Base-by-base conservation (phyloP, 2,329 filamentous ascomycete genomes). In the Ceratocystis variospora region DNA sequence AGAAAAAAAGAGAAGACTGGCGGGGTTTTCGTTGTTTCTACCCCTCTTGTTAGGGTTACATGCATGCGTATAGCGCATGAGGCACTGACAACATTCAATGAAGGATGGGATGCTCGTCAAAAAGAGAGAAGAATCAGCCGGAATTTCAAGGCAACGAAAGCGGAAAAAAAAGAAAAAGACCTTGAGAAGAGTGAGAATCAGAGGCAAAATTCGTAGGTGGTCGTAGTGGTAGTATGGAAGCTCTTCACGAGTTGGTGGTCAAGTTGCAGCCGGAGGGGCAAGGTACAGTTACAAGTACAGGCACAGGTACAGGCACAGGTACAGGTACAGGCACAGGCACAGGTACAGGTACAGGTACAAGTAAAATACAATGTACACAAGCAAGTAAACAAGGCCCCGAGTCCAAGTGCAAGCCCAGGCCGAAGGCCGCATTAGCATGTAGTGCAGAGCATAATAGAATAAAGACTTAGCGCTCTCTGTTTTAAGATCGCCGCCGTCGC, bases 21-120 rank as follows among this genome's bases (percentile, higher is more conserved):
- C 48, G 12, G 48, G n/a, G n/a, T 10, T 41, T 37, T 41, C 12
- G 37, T 41, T 41, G 4, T 15, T 41, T 41, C 12, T 31, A 31
- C 53, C 53, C 25, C 53, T 17, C 53, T 31, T 28, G 53, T 57
- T 57, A 57, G 53, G 53, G 53, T 57, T 57, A 57, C 53, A 57
- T 31, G n/a, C 15, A 57, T 57, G 28, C 22, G 48, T 41, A 53
- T 53, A 25, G 48, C n/a, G 22, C 48, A 19, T 19, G n/a, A 53
- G n/a, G 48, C 48, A 53, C 22, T 17, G 28, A 28, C 8, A 31
- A 31, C 28, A 57, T 41, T 41, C 37, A 15, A 12, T 41, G 10
- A 41, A 41, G 37, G 37, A 41, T 41, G 37, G 37, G 12, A 57
- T 57, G 53, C 53, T 33, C 53, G 53, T 17, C 22, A 57, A 57